Base-by-base conservation (phyloP, 2,329 filamentous ascomycete genomes). In the Cadophora gregata region DNA sequence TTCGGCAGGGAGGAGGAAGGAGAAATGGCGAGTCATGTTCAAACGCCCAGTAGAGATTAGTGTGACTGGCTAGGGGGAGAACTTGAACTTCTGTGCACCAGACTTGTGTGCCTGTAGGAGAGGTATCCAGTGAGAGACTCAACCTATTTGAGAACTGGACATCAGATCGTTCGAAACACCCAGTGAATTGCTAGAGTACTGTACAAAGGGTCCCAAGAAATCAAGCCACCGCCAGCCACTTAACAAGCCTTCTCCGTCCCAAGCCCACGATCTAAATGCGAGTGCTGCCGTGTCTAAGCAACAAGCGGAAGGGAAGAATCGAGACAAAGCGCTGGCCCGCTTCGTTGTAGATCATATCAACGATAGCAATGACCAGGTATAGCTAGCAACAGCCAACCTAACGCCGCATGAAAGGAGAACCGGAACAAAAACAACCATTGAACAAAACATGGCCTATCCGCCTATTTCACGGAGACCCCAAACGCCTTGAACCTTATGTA, bases 1-100 rank as follows among this genome's bases (percentile, higher is more conserved):
- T 60, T 48, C 29, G 42, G 14, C 25, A 19, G 8, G 12, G 19
- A 33, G 36, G 3, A 48, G 14, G n/a, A n/a, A n/a, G n/a, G n/a
- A n/a, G n/a, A n/a, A n/a, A n/a, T n/a, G 25, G 25, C 58, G 58
- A 60, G 58, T 60, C 58, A 60, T 60, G 58, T 33, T 60, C 42
- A 31, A 48, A 60, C 5, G 31, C 58, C 14, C 31, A 45, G 3
- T 60, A 14, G 24, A 29, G 38, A 29, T 16, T 47, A 31, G 56
- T 27, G 36, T 29, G 53, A 38, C 12, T 24, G 14, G 45, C 27
- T 24, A 5, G 55, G 21, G 21, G 27, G 7, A 31, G 33, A n/a
- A 38, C 31, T 19, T 2, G 36, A 24, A 56, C 4, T 36, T n/a
- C 19, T n/a, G 42, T 47, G 6, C 29, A 21, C 14, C 29, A n/a